These are phyloP conservation scores for Lipomyces starkeyi DNA, from an alignment of 805 yeast species.

Conservation along the genomic window DNA sequence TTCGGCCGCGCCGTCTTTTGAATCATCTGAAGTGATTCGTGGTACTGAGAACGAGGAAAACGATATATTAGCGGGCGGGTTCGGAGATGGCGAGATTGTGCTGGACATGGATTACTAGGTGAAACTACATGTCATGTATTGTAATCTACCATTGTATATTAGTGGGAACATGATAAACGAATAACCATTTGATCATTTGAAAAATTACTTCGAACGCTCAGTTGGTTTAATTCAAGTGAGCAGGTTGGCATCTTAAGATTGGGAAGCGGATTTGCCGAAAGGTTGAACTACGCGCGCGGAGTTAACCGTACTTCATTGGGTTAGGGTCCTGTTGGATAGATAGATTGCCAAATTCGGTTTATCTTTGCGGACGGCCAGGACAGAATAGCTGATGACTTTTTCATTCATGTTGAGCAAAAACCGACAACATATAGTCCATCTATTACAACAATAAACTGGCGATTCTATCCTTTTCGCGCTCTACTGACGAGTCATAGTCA, in stretches of 20 bases:
- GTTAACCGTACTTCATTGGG: neutral
- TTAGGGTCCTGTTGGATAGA: neutral
- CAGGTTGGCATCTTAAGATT: neutral
- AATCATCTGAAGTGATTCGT: neutral
- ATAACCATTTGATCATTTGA: no score
- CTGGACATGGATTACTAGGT: neutral
- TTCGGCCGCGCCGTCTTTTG: neutral
- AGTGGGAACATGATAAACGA: neutral
- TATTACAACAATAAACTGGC: no score
- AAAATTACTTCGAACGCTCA: no score
- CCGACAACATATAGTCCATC: no score
- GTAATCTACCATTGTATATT: neutral
- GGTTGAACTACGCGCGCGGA: neutral
- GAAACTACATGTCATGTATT: neutral
- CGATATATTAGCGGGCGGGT: neutral
- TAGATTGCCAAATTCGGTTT: no score
- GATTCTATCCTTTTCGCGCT: no score
- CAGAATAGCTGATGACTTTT: no score
- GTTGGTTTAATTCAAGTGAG: neutral
- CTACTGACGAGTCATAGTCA: no score
- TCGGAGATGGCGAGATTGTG: neutral
- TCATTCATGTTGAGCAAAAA: no score
- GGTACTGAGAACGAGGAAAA: conserved; percentile 1
- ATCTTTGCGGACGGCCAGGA: no score
- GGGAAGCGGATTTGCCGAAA: no score